phyloP scores from a whole-genome alignment of 2,329 filamentous ascomycete genomes.

The Drechslerella stenobrocha region DNA sequence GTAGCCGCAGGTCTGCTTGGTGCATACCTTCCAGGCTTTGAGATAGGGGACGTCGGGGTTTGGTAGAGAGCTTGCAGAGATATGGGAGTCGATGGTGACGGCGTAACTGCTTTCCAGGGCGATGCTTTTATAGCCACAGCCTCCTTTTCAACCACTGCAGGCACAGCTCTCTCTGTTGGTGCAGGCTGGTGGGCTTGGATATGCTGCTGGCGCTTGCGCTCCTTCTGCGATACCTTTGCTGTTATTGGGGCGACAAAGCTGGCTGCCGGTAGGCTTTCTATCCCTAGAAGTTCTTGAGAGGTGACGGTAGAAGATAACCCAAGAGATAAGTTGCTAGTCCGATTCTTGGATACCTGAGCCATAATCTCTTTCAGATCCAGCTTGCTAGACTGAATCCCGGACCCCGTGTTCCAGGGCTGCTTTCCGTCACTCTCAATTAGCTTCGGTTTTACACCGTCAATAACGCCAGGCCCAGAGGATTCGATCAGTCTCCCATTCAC shows the following conservation, averaged over 20 bases:
- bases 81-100: slow-evolving; percentile 36
- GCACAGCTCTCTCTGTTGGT: not conserved
- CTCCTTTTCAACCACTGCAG: slow-evolving; percentile 17
- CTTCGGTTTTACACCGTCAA: not conserved
- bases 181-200: slow-evolving; percentile 50
- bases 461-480: not conserved
- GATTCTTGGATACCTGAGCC: slow-evolving; percentile 62
- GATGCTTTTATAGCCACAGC: slow-evolving; percentile 18
- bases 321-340: slow-evolving; percentile 61
- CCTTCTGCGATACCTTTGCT: slow-evolving; percentile 80
- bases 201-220: slow-evolving; percentile 79
- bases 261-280: slow-evolving; percentile 50
- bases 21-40: slow-evolving; percentile 14
- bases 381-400: slow-evolving; percentile 64
- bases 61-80: slow-evolving; percentile 37
- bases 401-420: slow-evolving; percentile 50
- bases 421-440: slow-evolving; percentile 2
- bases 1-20: slow-evolving; percentile 15
- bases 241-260: slow-evolving; percentile 54
- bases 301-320: slow-evolving; percentile 58
- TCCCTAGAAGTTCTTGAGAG: slow-evolving; percentile 55
- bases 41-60: slow-evolving; percentile 14
- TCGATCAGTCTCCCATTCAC: not conserved
- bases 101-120: slow-evolving; percentile 31
- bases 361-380: slow-evolving; percentile 78